Evolutionary conservation across 768 basidiomycete species (phyloP), one percentile per base, ranked within the genome.

Genomic region (Trametes elegans): DNA sequence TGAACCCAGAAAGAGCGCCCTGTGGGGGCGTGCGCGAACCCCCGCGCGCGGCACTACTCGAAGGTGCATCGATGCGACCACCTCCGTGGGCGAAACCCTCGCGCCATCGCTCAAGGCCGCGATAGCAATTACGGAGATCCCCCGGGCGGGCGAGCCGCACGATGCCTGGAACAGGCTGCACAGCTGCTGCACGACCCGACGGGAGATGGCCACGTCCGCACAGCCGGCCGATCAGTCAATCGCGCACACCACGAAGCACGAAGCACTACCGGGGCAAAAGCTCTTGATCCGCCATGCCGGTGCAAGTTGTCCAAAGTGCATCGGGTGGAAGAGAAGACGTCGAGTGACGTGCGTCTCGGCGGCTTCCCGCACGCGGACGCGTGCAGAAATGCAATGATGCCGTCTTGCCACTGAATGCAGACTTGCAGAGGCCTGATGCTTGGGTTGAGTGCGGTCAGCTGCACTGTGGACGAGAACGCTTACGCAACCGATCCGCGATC

Each of bases 401-500:
- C 19, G 29, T 14, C 19, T 46, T 46, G n/a, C n/a, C 45, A 31
- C 24, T 9, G 18, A 7, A 19, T 24, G 19, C 5, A 5, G 10
- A 11, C 16, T 6, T 32, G 29, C 29, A 43, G 3, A 2, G 7
- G 16, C 26, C 41, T 43, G 41, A 43, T 43, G 29, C 11, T 32
- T n/a, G n/a, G n/a, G 26, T 21, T 39, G 21, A 13, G 16, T 14
- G 8, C 26, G 23, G 18, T 53, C 34, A 53, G 42, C 29, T 14
- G 24, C 42, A 36, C 21, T 32, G 43, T 38, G 42, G 51, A 53
- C 35, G 34, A 28, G 42, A 36, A 53, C 24, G 51, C 51, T 44
- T 45, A 53, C 51, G 42, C 41, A 53, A 34, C 51, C 27, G 42
- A 53, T 53, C 43, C 51, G 51, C 42, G 42, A 35, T 44, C 13